Evolutionary conservation across 192 early-diverging fungal species (phyloP).

Genomic region (Pilaira anomala): DNA sequence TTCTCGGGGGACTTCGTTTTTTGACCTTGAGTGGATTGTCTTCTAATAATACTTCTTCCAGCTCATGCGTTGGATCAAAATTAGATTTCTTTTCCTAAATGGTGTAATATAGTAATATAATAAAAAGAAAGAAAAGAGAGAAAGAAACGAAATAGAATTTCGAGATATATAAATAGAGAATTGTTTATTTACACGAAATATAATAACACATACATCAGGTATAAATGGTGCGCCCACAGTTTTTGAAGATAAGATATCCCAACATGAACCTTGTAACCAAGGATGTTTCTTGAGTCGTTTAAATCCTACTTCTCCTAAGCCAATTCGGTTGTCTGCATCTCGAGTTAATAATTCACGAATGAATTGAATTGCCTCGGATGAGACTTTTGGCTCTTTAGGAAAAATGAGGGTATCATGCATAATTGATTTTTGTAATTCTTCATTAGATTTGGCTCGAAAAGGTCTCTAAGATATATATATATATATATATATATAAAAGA

Average conservation of each 20-base stretch:
- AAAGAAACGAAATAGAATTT: neutral
- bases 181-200: neutral
- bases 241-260: conserved; percentile 69
- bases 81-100: conserved; percentile 77
- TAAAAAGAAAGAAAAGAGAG: no score
- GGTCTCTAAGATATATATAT: conserved; percentile 55
- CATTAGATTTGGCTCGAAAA: conserved; percentile 83
- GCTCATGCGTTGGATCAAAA: conserved; percentile 94
- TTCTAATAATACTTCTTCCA: conserved; percentile 96
- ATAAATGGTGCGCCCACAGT: conserved; percentile 74
- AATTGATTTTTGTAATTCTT: conserved; percentile 69
- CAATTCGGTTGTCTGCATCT: conserved; percentile 73
- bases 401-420: conserved; percentile 62
- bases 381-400: conserved; percentile 54
- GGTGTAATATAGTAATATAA: neutral
- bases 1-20: conserved; percentile 48
- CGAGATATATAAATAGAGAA: neutral
- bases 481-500: neutral
- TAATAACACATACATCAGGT: conserved; percentile 65
- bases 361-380: conserved; percentile 49
- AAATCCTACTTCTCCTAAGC: conserved; percentile 72
- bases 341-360: conserved; percentile 39
- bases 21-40: conserved; percentile 89
- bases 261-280: conserved; percentile 78
- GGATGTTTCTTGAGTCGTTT: conserved; percentile 70